Base-by-base conservation (phyloP, 768 basidiomycete species). In the Naganishia antarctica region DNA sequence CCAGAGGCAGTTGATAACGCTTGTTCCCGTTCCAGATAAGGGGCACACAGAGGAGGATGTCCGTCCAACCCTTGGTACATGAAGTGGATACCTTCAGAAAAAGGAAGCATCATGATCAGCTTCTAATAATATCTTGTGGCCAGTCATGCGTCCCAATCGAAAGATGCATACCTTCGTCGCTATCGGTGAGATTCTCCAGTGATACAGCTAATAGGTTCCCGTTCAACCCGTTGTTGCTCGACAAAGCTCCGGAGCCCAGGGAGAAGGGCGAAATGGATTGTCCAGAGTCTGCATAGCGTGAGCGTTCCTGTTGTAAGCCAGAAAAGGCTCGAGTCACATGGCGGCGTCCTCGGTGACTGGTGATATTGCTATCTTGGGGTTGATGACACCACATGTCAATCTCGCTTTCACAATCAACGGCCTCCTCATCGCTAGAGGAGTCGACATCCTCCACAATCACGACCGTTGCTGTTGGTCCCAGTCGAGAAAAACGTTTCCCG, bases 371-470 rank as follows among this genome's bases (percentile, higher is more conserved):
- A 8, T 40, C 37, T 8, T 40, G 8, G 8, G 16, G 37, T 7
- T 40, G 37, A 8, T 7, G 7, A 40, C 7, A 34, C 16, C 5
- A 31, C 6, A 25, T 5, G 6, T 21, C 21, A 12, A 23, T 1
- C 21, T 13, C 23, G 23, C 12, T 28, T 46, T 16, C 23, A 21
- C 45, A 16, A 31, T 21, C 9, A 3, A 57, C 3, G 3, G 23
- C 23, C 18, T 57, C 53, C 23, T 57, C 53, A n/a, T 57, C 53
- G 26, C 53, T 57, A 34, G 53, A 57, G 23, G 26, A 37, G 8
- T 40, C 53, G 7, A 57, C 53, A 18, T 57, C 53, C 26, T 57
- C 53, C 5, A 57, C 53, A 21, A 40, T 12, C 28, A 57, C 37
- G 23, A 57, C 23, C 2, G 53, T 26, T 13, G 34, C 21, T 13